Base-by-base conservation (phyloP, 495 filamentous ascomycete genomes). In the Xylaria flabelliformis region DNA sequence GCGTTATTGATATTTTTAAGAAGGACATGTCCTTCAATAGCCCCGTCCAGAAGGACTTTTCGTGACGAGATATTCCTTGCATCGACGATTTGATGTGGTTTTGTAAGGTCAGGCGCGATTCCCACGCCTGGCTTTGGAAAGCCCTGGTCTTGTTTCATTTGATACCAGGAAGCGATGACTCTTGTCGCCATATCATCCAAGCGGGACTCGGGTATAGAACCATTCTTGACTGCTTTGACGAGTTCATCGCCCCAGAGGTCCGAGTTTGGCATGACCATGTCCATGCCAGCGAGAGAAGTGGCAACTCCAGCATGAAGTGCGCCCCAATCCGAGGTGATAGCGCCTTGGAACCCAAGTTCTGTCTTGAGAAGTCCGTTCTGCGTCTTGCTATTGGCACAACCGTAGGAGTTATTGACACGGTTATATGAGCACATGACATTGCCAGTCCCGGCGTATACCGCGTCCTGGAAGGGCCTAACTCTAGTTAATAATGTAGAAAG, bases 341-440 rank as follows among this genome's bases (percentile, higher is more conserved):
- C 87, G 15, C 88, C 88, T 56, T 85, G 81, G 76, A 89, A 90
- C 12, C 84, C 86, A 15, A 90, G 79, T 73, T 89, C 87, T 1
- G 74, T 76, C 72, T 89, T 90, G 5, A 90, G 75, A 2, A 89
- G 63, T 1, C 81, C 80, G 70, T 86, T 88, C 24, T 88, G 77
- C 0, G 81, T 73, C 5, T 88, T 81, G 26, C 79, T 81, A 72
- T 88, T 89, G 69, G 86, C 81, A 62, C 87, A 90, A 9, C 82
- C 81, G 67, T 86, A 87, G 2, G 81, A 85, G 4, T 83, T 83
- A 67, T 89, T 89, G n/a, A 90, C 59, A 36, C 85, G 83, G 56
- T 88, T 85, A 74, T 90, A 90, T 9, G 84, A 86, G 77, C 88
- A 89, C 86, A 90, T 89, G 32, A 88, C 73, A 24, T 78, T 82